Percentiles rank a stretch among this genome's conserved stretches.
phyloP scores from a whole-genome alignment of 75 land plant species.

The Picea sitchensis region DNA sequence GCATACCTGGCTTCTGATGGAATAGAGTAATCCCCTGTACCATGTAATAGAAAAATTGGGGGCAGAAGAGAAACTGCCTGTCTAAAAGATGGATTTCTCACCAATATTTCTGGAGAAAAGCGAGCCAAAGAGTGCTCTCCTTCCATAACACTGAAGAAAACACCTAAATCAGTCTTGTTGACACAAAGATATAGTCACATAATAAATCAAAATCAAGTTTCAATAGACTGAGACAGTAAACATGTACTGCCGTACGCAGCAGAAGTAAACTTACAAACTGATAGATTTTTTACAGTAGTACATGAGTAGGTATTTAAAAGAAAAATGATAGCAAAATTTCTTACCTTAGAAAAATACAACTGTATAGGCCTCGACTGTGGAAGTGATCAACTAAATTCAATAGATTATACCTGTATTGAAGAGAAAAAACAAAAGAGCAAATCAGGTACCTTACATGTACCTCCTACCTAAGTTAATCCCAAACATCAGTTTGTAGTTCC shows the following conservation, averaged over 20 bases:
- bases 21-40: constrained; percentile 88
- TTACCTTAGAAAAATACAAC: constrained; percentile 79
- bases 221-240: not conserved
- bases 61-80: constrained; percentile 74
- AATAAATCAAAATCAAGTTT: not conserved
- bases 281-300: not conserved
- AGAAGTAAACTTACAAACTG: not conserved
- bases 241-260: not conserved
- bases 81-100: constrained; percentile 32
- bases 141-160: constrained; percentile 81
- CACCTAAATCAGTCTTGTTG: constrained; percentile 3
- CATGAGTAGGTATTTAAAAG: not conserved
- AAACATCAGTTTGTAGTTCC: not conserved
- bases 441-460: not conserved
- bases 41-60: constrained; percentile 75
- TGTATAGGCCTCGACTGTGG: constrained; percentile 80
- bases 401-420: constrained; percentile 71
- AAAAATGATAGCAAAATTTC: not conserved
- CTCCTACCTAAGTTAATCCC: not conserved
- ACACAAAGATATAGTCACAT: not conserved
- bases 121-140: constrained; percentile 69
- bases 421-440: not conserved
- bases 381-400: constrained; percentile 76
- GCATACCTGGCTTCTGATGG: constrained; percentile 78
- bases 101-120: constrained; percentile 81